Evolutionary conservation across 2,329 filamentous ascomycete genomes (phyloP).

Genomic region (Sphaerostilbella broomeana): DNA sequence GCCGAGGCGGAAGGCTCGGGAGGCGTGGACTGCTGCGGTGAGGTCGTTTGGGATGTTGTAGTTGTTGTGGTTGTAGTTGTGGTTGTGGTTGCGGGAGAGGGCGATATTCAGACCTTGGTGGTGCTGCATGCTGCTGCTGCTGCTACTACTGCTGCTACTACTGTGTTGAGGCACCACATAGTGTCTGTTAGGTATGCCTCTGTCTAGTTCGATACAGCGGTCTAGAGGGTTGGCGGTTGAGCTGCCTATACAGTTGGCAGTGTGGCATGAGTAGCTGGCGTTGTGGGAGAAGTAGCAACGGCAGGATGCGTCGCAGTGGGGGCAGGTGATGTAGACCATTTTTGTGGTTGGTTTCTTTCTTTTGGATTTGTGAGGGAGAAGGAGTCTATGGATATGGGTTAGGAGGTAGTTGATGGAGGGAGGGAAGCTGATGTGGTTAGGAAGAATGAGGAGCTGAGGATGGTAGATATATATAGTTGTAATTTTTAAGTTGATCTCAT

Average conservation of each 20-base stretch:
- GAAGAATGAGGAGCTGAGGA: background rate
- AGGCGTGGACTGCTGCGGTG: no score
- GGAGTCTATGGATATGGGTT: background rate
- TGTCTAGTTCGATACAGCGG: no score
- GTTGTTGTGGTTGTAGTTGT: no score
- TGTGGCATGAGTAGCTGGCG: background rate
- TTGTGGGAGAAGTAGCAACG: background rate
- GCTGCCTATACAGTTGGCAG: background rate
- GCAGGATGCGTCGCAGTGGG: background rate
- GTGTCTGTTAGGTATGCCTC: no score
- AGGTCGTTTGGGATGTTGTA: no score
- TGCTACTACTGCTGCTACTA: no score
- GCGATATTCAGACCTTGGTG: no score
- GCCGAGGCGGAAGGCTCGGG: no score
- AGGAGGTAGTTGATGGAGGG: conserved; percentile 9
- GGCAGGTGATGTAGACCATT: background rate
- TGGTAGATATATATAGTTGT: conserved; percentile 6
- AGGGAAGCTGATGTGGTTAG: conserved; percentile 6
- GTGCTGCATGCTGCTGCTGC: no score
- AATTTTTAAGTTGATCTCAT: conserved; percentile 3
- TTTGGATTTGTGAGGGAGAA: no score
- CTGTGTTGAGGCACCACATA: no score
- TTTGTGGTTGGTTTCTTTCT: background rate
- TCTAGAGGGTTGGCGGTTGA: background rate
- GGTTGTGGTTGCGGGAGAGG: no score